phyloP scores from a whole-genome alignment of 2,329 filamentous ascomycete genomes.

The Ophiosphaerella narmari region DNA sequence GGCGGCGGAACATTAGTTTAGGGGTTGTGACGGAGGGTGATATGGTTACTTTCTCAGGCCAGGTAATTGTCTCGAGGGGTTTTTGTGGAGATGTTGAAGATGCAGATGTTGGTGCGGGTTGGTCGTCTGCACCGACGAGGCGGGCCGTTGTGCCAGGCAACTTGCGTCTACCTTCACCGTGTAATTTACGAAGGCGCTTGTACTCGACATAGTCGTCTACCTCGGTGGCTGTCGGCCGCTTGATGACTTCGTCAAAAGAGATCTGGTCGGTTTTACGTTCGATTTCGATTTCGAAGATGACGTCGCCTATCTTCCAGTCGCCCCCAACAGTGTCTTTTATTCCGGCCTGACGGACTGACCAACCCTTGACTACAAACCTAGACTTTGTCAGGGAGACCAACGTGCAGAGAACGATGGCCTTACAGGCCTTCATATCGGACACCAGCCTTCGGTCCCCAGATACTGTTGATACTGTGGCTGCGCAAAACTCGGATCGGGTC shows the following conservation, averaged over 20 bases:
- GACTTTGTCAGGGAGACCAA: background rate
- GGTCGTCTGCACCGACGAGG: background rate
- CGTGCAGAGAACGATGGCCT: slow-evolving; percentile 19
- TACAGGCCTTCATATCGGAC: slow-evolving; percentile 56
- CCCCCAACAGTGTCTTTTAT: slow-evolving; percentile 14
- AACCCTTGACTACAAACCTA: slow-evolving; percentile 43
- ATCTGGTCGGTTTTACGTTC: slow-evolving; percentile 36
- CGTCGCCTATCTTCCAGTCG: slow-evolving; percentile 28
- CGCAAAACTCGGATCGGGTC: slow-evolving; percentile 52
- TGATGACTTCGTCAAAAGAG: slow-evolving; percentile 45
- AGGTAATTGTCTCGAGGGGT: background rate
- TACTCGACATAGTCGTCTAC: slow-evolving; percentile 56
- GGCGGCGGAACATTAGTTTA: slow-evolving; percentile 9
- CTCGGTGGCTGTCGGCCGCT: slow-evolving; percentile 50
- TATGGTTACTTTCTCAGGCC: background rate
- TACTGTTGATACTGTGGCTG: slow-evolving; percentile 50
- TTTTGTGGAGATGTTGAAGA: slow-evolving; percentile 13
- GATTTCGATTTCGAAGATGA: slow-evolving; percentile 48
- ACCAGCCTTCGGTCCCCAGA: slow-evolving; percentile 53
- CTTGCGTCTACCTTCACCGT: slow-evolving; percentile 20
- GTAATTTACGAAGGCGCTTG: slow-evolving; percentile 46
- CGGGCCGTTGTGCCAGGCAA: background rate
- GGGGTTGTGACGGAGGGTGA: slow-evolving; percentile 5
- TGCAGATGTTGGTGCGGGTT: slow-evolving; percentile 12
- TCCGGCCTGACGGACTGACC: slow-evolving; percentile 44